Percentiles rank a stretch among this genome's conserved stretches.
These are phyloP conservation scores for Plasmodium vinckei DNA, from an alignment of 169 alveolate genomes.

Conservation along the genomic window DNA sequence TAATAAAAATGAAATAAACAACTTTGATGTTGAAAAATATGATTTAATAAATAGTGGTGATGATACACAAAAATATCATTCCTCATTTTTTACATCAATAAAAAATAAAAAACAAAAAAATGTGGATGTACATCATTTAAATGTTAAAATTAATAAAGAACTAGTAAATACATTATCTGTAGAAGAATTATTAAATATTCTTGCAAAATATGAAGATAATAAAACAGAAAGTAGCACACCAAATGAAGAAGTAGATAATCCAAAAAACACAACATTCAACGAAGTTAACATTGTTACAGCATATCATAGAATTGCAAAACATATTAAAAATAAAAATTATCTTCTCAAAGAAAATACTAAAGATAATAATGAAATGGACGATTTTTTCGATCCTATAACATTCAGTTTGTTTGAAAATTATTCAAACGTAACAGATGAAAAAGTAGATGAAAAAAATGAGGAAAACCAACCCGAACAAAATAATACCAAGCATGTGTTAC, in stretches of 20 bases:
- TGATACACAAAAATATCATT: constrained; percentile 9
- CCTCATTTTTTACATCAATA: constrained; percentile 19
- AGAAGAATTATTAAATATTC: constrained; percentile 32
- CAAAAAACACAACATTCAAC: constrained; percentile 32
- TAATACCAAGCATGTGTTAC: neutral
- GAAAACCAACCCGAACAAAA: neutral
- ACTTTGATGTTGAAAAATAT: constrained; percentile 44
- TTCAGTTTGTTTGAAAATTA: constrained; percentile 56
- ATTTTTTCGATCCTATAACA: constrained; percentile 35
- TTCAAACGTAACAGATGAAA: neutral
- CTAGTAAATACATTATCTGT: constrained; percentile 50
- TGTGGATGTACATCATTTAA: neutral
- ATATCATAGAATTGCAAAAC: constrained; percentile 68
- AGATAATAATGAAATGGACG: neutral
- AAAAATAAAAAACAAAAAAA: constrained; percentile 1
- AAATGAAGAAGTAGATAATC: neutral
- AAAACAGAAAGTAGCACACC: neutral
- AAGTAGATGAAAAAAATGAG: neutral
- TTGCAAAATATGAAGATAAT: constrained; percentile 8
- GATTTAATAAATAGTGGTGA: constrained; percentile 7
- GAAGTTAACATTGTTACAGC: constrained; percentile 70
- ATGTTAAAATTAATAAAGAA: constrained; percentile 55
- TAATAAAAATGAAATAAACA: constrained; percentile 59
- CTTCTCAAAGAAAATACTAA: neutral
- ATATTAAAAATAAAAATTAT: constrained; percentile 55